Evolutionary conservation across 257 asterid genomes (phyloP).

Genomic region (Ligustrum vulgare): DNA sequence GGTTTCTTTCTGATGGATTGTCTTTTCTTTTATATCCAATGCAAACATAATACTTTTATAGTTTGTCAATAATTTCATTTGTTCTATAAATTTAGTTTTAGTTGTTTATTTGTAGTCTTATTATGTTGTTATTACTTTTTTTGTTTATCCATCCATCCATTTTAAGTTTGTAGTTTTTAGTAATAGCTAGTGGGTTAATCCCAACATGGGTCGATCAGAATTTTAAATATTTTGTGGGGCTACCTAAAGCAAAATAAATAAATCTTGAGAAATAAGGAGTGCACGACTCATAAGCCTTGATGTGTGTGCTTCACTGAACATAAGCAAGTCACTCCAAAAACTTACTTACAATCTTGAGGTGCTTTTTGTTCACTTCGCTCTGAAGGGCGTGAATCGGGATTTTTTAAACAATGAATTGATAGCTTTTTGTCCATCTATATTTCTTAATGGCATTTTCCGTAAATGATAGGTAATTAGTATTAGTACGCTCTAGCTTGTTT

Average conservation of each 20-base stretch:
- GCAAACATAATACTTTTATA: background rate
- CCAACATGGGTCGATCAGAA: background rate
- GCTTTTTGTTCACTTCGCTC: background rate
- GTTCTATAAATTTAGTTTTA: background rate
- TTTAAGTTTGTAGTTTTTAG: background rate
- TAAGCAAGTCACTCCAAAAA: background rate
- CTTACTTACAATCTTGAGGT: background rate
- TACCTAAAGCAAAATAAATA: background rate
- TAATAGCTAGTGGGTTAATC: background rate
- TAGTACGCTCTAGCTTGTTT: constrained; percentile 3
- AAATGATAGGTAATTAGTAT: constrained; percentile 10
- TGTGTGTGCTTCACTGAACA: background rate
- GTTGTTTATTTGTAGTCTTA: background rate
- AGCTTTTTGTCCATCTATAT: constrained; percentile 11
- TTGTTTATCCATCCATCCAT: background rate
- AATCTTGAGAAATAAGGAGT: background rate
- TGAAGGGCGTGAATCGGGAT: background rate
- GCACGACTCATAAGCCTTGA: background rate
- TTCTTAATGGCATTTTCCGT: constrained; percentile 16
- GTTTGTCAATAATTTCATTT: background rate
- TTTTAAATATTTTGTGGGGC: background rate
- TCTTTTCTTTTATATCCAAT: background rate
- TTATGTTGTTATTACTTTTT: background rate
- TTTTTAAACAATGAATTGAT: background rate
- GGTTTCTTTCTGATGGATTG: background rate